A percentile compares a stretch with the other conserved stretches of the same genome.
These are phyloP conservation scores for Aspergillus candidus DNA, from an alignment of 2,329 filamentous ascomycete genomes.

Conservation along the genomic window DNA sequence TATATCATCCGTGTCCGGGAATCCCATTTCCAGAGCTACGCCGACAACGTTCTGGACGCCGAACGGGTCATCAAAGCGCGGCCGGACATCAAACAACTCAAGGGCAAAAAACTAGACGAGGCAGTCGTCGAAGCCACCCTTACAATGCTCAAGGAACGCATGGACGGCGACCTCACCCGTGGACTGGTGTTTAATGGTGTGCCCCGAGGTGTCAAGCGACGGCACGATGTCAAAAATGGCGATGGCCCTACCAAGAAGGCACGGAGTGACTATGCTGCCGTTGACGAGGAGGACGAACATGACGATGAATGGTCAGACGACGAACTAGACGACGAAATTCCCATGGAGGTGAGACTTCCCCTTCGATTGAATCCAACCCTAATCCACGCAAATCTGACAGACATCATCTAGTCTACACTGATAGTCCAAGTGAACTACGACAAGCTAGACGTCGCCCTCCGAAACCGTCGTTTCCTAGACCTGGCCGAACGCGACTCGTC, in stretches of 20 bases:
- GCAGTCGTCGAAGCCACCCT: conserved; percentile 25
- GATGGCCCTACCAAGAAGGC: conserved; percentile 16
- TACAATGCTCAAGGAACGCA: conserved; percentile 28
- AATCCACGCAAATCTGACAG: conserved; percentile 9
- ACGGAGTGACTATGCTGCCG: conserved; percentile 22
- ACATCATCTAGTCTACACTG: conserved; percentile 57
- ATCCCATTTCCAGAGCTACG: conserved; percentile 37
- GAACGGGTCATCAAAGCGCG: conserved; percentile 26
- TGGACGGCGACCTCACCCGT: conserved; percentile 30
- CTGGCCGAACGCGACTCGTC: conserved; percentile 67
- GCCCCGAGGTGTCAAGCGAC: conserved; percentile 31
- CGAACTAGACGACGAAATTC: conserved; percentile 28
- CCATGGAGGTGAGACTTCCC: conserved; percentile 32
- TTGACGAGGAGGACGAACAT: conserved; percentile 23
- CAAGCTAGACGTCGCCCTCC: conserved; percentile 74
- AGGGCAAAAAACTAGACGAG: conserved; percentile 35
- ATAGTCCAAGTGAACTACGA: conserved; percentile 77
- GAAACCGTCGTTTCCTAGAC: conserved; percentile 70
- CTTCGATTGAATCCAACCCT: conserved; percentile 1
- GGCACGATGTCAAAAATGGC: conserved; percentile 16
- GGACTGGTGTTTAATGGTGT: conserved; percentile 27
- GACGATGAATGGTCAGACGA: conserved; percentile 33
- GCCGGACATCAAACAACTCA: conserved; percentile 28
- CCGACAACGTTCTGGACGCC: conserved; percentile 36
- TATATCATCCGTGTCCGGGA: conserved; percentile 37